Conservation (phyloP, 331 rosid species). For the Pyracantha coccinea region DNA sequence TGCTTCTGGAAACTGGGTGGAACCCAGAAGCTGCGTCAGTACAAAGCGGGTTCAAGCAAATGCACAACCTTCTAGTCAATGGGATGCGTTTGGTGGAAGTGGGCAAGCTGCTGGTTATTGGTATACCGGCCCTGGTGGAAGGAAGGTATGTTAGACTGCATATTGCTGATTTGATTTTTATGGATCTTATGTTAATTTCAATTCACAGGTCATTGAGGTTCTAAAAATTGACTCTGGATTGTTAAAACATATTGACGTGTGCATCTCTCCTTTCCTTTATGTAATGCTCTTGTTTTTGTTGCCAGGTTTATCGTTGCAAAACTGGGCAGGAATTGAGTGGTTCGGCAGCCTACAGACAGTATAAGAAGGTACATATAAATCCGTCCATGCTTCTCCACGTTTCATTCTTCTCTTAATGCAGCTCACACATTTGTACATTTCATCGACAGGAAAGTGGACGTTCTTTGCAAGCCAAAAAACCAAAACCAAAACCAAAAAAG, state of each 20-base stretch:
- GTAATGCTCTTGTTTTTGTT: slow-evolving; percentile 9
- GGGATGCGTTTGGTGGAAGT: slow-evolving; percentile 22
- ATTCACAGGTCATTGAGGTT: slow-evolving; percentile 6
- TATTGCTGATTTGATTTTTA: not conserved
- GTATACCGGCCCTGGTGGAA: slow-evolving; percentile 71
- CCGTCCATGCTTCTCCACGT: not conserved
- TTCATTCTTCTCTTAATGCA: not conserved
- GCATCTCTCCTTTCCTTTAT: not conserved
- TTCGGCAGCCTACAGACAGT: slow-evolving; percentile 45
- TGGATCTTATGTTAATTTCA: slow-evolving; percentile 6
- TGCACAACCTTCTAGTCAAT: slow-evolving; percentile 9
- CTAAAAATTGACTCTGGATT: not conserved
- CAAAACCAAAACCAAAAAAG: slow-evolving; percentile 23
- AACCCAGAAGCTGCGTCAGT: slow-evolving; percentile 44
- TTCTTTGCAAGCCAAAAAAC: slow-evolving; percentile 38
- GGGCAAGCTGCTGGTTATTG: slow-evolving; percentile 76
- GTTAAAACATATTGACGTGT: not conserved
- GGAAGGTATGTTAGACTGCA: slow-evolving; percentile 39
- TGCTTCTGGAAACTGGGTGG: slow-evolving; percentile 60
- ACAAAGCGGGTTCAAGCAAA: slow-evolving; percentile 60
- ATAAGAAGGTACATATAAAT: slow-evolving; percentile 52
- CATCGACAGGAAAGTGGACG: slow-evolving; percentile 63
- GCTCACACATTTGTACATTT: slow-evolving; percentile 12
- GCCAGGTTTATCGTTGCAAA: slow-evolving; percentile 73
- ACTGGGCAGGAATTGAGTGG: slow-evolving; percentile 77